Evolutionary conservation across 108 stramenopile species (phyloP), one percentile per base, ranked within the genome.

Genomic region (Schizochytrium sp.): DNA sequence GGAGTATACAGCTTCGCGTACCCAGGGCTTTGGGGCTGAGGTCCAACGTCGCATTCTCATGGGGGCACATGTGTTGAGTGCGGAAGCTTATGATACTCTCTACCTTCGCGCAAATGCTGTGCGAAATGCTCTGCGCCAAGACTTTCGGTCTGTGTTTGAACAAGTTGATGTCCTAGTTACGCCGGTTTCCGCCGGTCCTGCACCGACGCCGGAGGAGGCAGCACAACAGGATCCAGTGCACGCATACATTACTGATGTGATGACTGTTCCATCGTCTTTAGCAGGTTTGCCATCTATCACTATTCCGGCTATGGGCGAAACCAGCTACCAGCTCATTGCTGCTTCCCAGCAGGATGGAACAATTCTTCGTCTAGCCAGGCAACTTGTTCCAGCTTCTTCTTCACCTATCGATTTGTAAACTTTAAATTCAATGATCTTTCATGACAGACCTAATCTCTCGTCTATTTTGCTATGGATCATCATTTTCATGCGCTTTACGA

Each of bases 251-350:
- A 89, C 91, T 49, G 93, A 93, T 61, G 46, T 92, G 12, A 91
- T 93, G 72, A 93, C 93, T 46, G 89, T 91, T 4, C 91, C 92
- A 3, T 91, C 92, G 13, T 88, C 72, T 15, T 72, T 93, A 28
- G 91, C 93, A 17, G 93, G 92, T 10, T 87, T 93, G 42, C 93
- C 93, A 3, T 91, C 91, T 28, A 45, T 93, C 46, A 87, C 91
- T 12, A 38, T 93, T 45, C 92, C 92, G 38, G 49, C 44, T 69
- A 7, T 28, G 28, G 28, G 28, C 28, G 28, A 28, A 28, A 28
- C 28, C 28, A 28, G 28, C 28, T 28, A 28, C 28, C 28, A 28
- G 28, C 28, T 28, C 28, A 28, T 28, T 28, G 28, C 28, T 28
- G 28, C 28, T 28, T 28, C 28, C 28, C 28, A 28, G 28, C 28